These are phyloP conservation scores for Zangia roseola DNA, from an alignment of 768 basidiomycete genomes.

Conservation along the genomic window DNA sequence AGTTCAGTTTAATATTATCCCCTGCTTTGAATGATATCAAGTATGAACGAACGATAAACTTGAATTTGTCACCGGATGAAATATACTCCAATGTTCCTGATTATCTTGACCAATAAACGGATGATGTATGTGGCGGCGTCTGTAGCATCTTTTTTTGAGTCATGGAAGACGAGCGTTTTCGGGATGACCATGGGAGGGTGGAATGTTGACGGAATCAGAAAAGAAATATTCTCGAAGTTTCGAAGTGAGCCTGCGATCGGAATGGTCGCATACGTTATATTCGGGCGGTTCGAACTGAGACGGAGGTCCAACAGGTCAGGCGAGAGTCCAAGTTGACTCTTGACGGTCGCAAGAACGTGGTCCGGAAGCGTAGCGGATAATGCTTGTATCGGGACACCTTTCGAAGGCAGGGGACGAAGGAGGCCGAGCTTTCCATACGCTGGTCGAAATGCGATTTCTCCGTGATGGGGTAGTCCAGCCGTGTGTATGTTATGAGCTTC, in stretches of 20 bases:
- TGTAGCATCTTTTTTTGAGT: conserved; percentile 8
- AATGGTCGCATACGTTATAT: neutral
- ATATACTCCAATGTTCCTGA: too few relatives aligned
- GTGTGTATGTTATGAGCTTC: conserved; percentile 7
- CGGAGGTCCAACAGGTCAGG: neutral
- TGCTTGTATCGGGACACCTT: neutral
- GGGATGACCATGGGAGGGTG: neutral
- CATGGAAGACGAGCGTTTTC: conserved; percentile 19
- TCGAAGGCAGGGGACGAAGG: neutral
- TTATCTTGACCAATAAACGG: too few relatives aligned
- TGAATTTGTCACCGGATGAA: too few relatives aligned
- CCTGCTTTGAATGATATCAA: too few relatives aligned
- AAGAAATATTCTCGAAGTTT: neutral
- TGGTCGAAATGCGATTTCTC: neutral
- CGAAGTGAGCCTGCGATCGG: neutral
- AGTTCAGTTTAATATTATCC: too few relatives aligned
- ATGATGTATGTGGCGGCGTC: conserved; percentile 5
- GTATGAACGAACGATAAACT: too few relatives aligned
- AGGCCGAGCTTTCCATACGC: neutral
- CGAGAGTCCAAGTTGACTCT: neutral
- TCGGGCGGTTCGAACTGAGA: neutral
- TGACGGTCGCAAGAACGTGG: neutral
- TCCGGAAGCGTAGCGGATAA: conserved; percentile 2
- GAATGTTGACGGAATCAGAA: neutral
- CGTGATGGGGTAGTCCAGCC: conserved; percentile 1